Conservation (phyloP, 192 early-diverging fungal species). For the Coemansia sp. region DNA sequence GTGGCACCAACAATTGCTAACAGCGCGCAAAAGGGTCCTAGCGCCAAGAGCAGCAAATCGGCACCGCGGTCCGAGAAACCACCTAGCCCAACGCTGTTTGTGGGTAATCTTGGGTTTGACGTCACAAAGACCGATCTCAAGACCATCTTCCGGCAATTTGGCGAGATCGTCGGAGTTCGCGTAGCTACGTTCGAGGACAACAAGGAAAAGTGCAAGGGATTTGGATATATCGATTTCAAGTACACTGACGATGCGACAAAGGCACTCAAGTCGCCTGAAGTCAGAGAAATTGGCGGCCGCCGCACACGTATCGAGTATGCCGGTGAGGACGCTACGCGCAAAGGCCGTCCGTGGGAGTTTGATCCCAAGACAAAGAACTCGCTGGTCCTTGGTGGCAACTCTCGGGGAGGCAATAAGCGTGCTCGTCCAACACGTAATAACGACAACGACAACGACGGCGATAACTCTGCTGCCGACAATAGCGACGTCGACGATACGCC, state of each 20-base stretch:
- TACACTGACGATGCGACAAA: constrained; percentile 65
- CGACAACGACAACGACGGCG: constrained; percentile 39
- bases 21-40: constrained; percentile 16
- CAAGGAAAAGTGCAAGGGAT: constrained; percentile 77
- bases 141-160: constrained; percentile 64
- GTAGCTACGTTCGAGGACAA: constrained; percentile 76
- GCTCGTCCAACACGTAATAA: constrained; percentile 22
- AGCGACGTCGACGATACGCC: constrained; percentile 16
- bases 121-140: constrained; percentile 59
- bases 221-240: constrained; percentile 73
- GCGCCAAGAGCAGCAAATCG: neutral
- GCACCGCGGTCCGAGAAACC: constrained; percentile 28
- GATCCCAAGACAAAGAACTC: constrained; percentile 42
- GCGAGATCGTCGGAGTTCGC: constrained; percentile 69
- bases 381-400: neutral
- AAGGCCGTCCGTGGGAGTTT: constrained; percentile 68
- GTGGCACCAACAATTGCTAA: neutral
- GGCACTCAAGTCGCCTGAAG: constrained; percentile 63
- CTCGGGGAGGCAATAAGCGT: constrained; percentile 5
- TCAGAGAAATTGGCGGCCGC: constrained; percentile 62
- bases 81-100: constrained; percentile 68
- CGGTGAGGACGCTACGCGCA: constrained; percentile 66
- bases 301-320: constrained; percentile 71
- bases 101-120: constrained; percentile 70
- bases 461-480: constrained; percentile 20